Base-by-base conservation (phyloP, 805 yeast species). In the Candida ascalaphidarum region DNA sequence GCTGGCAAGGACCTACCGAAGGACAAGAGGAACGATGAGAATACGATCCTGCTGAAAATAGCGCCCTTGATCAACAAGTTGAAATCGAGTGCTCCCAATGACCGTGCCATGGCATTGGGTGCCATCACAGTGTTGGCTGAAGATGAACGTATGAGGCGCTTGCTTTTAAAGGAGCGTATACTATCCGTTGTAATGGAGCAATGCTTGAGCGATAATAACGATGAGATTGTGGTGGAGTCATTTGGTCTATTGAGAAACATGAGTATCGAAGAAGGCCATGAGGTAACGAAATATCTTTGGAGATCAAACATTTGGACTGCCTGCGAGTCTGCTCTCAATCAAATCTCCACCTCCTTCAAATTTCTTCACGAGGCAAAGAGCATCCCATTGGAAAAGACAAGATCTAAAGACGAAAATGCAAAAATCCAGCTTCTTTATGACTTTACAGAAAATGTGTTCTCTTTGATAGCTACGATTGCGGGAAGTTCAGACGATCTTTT, bases 261-360 rank as follows among this genome's bases (percentile, higher is more conserved):
- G 31, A 78, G 81, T 3, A 64, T 84, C 29, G 95, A 84, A 46
- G 95, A 86, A 54, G 96, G 96, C 13, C 78, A 83, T 41, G 94
- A 84, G 37, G 69, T 84, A 21, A 74, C 85, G 16, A 70, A 73
- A 13, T 74, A 71, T 49, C 50, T 82, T 30, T 81, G 94, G 82
- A 71, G 96, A 47, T 74, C 75, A 11, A 75, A 81, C 36, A 74
- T 89, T 23, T 78, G 95, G 81, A 61, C 69, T 0, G 55, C 70
- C 16, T 64, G 85, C 22, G 70, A 65, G 26, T 37, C 49, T 4
- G 70, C 77, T 2, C 55, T 83, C 24, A 48, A 49, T 1, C 77
- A 77, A 36, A 65, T 76, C 14, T 48, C 60, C 21, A 49, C 46
- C 1, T 72, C 84, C 0, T 58, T 78, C 24, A 49, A 58, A 14